A percentile compares a stretch with the other conserved stretches of the same genome.
Conservation (phyloP, 495 filamentous ascomycete species). For the Neurospora terricola region DNA sequence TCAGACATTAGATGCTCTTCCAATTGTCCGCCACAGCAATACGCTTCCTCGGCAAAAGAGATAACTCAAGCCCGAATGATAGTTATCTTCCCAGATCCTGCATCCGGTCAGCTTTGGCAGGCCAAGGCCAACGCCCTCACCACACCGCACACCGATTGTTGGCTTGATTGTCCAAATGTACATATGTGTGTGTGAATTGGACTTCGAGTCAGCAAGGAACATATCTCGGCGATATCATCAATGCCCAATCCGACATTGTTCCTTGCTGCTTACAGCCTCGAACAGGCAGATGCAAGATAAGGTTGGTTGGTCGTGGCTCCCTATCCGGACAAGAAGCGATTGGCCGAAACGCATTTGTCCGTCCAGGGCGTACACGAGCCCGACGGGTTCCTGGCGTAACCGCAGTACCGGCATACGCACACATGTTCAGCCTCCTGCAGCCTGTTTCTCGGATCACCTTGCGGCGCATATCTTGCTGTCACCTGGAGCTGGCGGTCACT, state of each 20-base stretch:
- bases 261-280: not conserved
- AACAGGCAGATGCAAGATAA: not conserved
- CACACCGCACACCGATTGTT: not conserved
- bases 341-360: not conserved
- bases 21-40: not conserved
- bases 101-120: not conserved
- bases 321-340: not conserved
- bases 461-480: not conserved
- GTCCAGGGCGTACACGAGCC: not conserved
- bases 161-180: not conserved
- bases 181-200: not conserved
- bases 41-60: not conserved
- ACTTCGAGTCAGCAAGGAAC: not conserved
- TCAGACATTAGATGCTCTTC: not conserved
- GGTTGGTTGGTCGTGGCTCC: not conserved
- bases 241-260: not conserved
- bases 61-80: not conserved
- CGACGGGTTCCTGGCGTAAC: not conserved
- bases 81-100: not conserved
- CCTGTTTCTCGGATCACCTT: not conserved
- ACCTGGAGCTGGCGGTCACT: not conserved
- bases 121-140: not conserved
- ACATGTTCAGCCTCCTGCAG: not conserved
- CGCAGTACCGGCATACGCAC: not conserved
- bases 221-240: not conserved